phyloP scores from a whole-genome alignment of 129 eudicot species.

The Glebionis coronaria region DNA sequence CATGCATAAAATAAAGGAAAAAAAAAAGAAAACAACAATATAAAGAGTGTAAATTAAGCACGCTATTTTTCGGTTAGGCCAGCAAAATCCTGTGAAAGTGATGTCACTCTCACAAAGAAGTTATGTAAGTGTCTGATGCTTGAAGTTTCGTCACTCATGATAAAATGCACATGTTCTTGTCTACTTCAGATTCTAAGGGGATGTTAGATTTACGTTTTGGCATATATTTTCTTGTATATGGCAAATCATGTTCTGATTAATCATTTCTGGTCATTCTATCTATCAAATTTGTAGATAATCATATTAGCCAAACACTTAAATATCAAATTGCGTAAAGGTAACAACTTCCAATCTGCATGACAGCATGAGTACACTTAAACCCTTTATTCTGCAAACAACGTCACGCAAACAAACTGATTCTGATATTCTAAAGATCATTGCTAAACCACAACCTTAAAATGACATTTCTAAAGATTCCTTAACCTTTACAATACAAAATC shows the following conservation, averaged over 20 bases:
- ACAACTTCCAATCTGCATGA: no score
- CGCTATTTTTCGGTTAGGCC: conserved; percentile 1
- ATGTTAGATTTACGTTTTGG: neutral
- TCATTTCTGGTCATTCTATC: no score
- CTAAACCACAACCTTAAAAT: neutral
- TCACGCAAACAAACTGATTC: no score
- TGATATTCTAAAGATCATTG: neutral
- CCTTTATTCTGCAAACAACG: no score
- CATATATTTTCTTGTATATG: no score
- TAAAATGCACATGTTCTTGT: neutral
- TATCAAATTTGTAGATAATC: no score
- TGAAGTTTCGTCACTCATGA: neutral
- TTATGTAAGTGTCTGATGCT: neutral
- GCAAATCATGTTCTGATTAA: no score
- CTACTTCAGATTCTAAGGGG: neutral
- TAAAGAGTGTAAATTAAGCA: neutral
- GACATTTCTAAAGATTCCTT: neutral
- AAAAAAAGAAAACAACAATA: neutral
- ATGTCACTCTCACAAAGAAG: conserved; percentile 18
- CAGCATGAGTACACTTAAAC: no score
- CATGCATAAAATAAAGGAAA: conserved; percentile 12
- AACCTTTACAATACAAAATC: no score
- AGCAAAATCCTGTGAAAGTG: neutral
- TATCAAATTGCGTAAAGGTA: no score
- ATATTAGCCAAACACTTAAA: no score